Evolutionary conservation across 352 stramenopile species (phyloP).

Genomic region (Phytophthora vignae): DNA sequence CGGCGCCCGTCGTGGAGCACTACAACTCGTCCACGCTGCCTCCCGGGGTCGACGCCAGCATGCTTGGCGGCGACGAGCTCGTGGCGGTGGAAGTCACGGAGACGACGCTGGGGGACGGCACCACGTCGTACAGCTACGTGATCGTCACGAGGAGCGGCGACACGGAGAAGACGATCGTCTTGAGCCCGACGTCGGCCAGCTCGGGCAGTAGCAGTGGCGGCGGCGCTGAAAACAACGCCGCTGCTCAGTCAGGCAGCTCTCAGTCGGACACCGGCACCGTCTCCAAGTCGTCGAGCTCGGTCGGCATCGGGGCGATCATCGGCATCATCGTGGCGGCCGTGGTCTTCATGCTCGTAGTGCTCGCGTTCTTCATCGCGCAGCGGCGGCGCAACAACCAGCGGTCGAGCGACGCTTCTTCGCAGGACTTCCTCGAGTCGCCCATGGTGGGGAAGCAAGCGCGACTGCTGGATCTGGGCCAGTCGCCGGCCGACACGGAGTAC

Average conservation of each 20-base stretch:
- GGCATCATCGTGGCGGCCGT: constrained; percentile 31
- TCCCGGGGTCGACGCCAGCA: constrained; percentile 38
- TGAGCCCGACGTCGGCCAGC: constrained; percentile 10
- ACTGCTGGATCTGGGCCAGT: constrained; percentile 6
- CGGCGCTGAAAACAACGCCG: background rate
- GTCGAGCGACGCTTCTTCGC: constrained; percentile 12
- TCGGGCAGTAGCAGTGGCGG: constrained; percentile 6
- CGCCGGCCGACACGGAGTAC: constrained; percentile 18
- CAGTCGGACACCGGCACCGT: constrained; percentile 9
- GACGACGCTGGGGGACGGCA: constrained; percentile 35
- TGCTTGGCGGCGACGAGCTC: constrained; percentile 47
- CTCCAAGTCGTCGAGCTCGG: constrained; percentile 16
- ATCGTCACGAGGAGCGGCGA: constrained; percentile 46
- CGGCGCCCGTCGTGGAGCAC: constrained; percentile 25
- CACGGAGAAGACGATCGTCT: constrained; percentile 30
- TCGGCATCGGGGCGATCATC: constrained; percentile 24
- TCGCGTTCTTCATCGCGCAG: constrained; percentile 36
- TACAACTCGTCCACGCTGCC: constrained; percentile 55
- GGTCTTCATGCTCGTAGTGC: constrained; percentile 35
- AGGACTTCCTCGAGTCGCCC: constrained; percentile 26
- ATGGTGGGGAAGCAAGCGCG: constrained; percentile 19
- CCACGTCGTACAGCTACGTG: constrained; percentile 47
- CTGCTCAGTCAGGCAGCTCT: constrained; percentile 13
- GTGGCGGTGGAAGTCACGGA: constrained; percentile 48
- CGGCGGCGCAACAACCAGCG: constrained; percentile 26